A percentile compares a stretch with the other conserved stretches of the same genome.
Evolutionary conservation across 176 grass and related monocot genomes (phyloP).

Genomic region (Chloris gayana): DNA sequence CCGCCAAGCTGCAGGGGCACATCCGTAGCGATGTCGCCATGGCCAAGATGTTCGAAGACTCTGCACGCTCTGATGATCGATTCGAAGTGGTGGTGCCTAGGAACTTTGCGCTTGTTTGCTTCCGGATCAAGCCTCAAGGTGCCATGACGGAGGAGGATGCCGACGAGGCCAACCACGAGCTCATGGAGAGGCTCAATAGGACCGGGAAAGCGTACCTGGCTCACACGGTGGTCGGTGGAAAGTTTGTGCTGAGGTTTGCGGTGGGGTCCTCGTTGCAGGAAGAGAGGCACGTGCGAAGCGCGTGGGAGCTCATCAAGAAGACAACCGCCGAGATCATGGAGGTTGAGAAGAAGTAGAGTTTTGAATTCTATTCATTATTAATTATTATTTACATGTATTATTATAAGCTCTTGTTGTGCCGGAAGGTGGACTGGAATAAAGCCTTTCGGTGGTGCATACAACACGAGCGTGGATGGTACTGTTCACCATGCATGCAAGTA

Average conservation of each 20-base stretch:
- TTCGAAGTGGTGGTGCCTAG: constrained; percentile 45
- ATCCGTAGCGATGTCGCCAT: constrained; percentile 69
- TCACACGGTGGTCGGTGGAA: constrained; percentile 36
- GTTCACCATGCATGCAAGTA: neutral
- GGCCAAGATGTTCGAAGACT: constrained; percentile 49
- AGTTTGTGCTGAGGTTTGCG: constrained; percentile 40
- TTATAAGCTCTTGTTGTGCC: neutral
- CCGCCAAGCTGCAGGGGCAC: constrained; percentile 48
- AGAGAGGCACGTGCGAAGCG: constrained; percentile 32
- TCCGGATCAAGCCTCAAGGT: constrained; percentile 38
- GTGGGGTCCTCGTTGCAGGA: constrained; percentile 42
- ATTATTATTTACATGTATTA: neutral
- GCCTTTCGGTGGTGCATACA: neutral
- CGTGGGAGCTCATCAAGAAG: constrained; percentile 47
- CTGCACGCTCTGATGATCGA: constrained; percentile 35
- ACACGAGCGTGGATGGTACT: neutral
- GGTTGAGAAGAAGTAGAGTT: neutral
- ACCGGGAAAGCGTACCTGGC: constrained; percentile 34
- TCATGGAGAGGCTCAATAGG: constrained; percentile 43
- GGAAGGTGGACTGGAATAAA: neutral
- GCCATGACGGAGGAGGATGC: neutral
- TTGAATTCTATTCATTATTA: neutral
- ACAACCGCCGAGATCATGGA: neutral
- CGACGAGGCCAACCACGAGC: constrained; percentile 30
- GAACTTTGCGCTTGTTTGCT: constrained; percentile 50